These are phyloP conservation scores for Eremochloa ophiuroides DNA, from an alignment of 176 grass and related monocot genomes.

Conservation along the genomic window DNA sequence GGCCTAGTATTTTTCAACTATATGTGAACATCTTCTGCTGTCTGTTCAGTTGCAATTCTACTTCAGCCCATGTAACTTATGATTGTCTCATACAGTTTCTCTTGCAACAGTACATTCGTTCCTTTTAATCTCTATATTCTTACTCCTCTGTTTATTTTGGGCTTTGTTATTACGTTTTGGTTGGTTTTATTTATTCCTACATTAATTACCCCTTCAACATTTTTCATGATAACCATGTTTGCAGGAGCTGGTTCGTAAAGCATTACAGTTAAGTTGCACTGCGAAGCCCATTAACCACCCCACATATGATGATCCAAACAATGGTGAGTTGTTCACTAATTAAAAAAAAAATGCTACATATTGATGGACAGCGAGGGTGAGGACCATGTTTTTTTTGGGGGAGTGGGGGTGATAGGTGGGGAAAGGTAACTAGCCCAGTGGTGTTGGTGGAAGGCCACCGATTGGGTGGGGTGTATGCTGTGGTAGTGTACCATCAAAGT, in stretches of 20 bases:
- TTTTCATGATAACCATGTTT: slow-evolving; percentile 21
- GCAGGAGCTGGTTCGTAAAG: slow-evolving; percentile 37
- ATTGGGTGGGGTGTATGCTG: neutral
- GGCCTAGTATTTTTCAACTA: neutral
- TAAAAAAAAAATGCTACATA: neutral
- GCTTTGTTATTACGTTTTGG: neutral
- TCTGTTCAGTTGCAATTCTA: neutral
- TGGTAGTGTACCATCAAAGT: neutral
- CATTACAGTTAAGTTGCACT: slow-evolving; percentile 30
- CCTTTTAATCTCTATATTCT: neutral
- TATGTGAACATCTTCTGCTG: neutral
- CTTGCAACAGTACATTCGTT: neutral
- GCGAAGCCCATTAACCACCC: slow-evolving; percentile 54
- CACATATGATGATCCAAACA: slow-evolving; percentile 54
- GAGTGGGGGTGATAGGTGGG: neutral
- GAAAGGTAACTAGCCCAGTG: neutral
- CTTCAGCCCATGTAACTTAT: neutral
- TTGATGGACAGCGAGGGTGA: neutral
- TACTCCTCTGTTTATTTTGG: neutral
- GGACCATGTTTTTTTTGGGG: neutral
- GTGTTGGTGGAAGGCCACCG: neutral
- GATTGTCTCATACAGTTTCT: neutral
- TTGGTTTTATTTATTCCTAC: neutral
- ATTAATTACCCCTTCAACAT: neutral
- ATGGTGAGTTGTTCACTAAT: slow-evolving; percentile 35